Percentiles rank a stretch among this genome's conserved stretches.
Evolutionary conservation across 345 rosid genomes (phyloP).

Genomic region (Luvunga scandens): DNA sequence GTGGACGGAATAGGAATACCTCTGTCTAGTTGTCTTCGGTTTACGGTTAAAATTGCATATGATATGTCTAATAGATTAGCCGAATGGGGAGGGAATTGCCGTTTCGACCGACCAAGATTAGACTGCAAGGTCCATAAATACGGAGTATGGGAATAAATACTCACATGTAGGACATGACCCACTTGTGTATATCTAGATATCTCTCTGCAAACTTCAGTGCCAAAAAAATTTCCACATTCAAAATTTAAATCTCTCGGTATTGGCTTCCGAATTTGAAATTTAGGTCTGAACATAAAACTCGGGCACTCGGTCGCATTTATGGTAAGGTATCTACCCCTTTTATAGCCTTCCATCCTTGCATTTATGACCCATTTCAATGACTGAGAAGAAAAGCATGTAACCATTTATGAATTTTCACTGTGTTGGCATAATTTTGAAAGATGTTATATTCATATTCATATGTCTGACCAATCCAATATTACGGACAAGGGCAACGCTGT

Average conservation of each 20-base stretch:
- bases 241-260: neutral
- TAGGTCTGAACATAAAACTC: conserved; percentile 15
- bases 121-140: neutral
- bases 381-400: conserved; percentile 7
- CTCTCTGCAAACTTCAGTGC: neutral
- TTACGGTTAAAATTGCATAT: neutral
- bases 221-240: neutral
- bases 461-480: neutral
- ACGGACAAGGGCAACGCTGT: neutral
- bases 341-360: conserved; percentile 1
- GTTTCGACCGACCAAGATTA: neutral
- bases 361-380: conserved; percentile 24
- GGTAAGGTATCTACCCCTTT: conserved; percentile 19
- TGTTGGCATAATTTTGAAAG: neutral
- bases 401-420: neutral
- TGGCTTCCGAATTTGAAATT: neutral
- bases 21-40: neutral
- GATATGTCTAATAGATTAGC: neutral
- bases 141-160: conserved; percentile 5
- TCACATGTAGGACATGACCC: conserved; percentile 34
- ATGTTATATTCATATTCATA: neutral
- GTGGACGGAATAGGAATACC: neutral
- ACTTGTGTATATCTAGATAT: neutral
- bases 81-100: neutral
- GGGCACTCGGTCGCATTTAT: conserved; percentile 22